Base-by-base conservation (phyloP, 2,329 filamentous ascomycete genomes). In the Herpotrichia juniperi region DNA sequence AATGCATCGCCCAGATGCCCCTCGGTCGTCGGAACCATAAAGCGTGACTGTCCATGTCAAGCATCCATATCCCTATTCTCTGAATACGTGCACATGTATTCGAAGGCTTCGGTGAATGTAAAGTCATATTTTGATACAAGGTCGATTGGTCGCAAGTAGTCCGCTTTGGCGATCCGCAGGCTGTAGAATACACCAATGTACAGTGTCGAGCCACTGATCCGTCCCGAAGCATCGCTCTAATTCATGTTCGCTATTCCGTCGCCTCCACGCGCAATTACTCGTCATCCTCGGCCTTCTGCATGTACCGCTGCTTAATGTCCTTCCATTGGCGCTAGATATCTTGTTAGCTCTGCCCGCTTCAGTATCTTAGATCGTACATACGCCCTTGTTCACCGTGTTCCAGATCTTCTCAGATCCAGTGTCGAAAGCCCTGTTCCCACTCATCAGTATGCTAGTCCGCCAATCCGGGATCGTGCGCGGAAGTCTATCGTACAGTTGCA, bases 251-350 rank as follows among this genome's bases (percentile, higher is more conserved):
- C 42, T 34, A 48, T 45, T 54, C 53, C 46, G 37, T 39, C 19
- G 43, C 49, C 46, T 50, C 44, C 46, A n/a, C 37, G 10, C 50
- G n/a, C 39, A 48, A 35, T 59, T 72, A 71, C 61, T 73, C 78
- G 54, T 88, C 87, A 61, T 87, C 87, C 60, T 89, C 87, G 50
- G 81, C 84, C 54, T 82, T 82, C 78, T 90, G 72, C 69, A 96
- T 77, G 78, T 96, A 99, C 78, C 84, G 88, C 77, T 87, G 81
- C 81, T 96, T 93, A 82, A 99, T 97, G 77, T 99, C 94, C 85
- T 97, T 97, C 94, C 94, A 97, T 96, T 97, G 93, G 72, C 93
- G 91, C 93, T 97, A 72, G 66, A 53, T 22, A 16, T 11, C 22
- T 24, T 14, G 50, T 71, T 63, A 71, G 68, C 63, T 22, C 12